Percentiles rank a stretch among this genome's conserved stretches.
Conservation (phyloP, 768 basidiomycete genomes). For the Coprinellus aureogranulatus region DNA sequence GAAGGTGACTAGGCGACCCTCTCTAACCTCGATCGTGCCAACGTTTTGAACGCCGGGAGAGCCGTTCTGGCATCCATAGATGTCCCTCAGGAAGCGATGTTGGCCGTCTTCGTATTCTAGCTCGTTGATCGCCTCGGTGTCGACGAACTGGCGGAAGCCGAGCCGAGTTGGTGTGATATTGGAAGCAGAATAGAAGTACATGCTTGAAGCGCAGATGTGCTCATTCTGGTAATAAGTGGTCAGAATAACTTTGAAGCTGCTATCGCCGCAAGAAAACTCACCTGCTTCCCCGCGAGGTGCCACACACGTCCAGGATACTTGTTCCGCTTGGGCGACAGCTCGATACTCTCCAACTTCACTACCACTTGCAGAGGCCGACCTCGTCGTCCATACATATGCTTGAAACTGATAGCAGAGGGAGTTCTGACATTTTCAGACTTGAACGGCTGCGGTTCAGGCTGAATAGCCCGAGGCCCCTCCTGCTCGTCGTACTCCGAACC, state of each 20-base stretch:
- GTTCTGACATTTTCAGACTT: background rate
- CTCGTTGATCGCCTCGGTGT: background rate
- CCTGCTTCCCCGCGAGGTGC: constrained; percentile 30
- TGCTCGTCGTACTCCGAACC: background rate
- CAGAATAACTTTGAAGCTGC: no score
- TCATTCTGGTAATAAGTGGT: no score
- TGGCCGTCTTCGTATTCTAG: constrained; percentile 23
- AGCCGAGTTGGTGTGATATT: constrained; percentile 25
- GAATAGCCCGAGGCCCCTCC: background rate
- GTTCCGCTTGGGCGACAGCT: constrained; percentile 28
- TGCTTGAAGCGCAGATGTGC: constrained; percentile 28
- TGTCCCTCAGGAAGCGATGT: constrained; percentile 25
- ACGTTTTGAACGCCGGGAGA: constrained; percentile 25
- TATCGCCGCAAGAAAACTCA: background rate
- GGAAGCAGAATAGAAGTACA: constrained; percentile 26
- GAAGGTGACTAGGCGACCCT: constrained; percentile 37
- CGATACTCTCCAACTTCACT: constrained; percentile 23
- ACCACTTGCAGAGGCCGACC: constrained; percentile 20
- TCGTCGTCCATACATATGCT: constrained; percentile 5
- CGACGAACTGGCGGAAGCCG: constrained; percentile 22
- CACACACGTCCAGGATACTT: constrained; percentile 25
- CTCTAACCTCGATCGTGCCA: constrained; percentile 31
- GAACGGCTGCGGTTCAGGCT: background rate
- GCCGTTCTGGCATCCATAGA: constrained; percentile 26
- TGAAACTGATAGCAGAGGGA: constrained; percentile 9